A percentile compares a stretch with the other conserved stretches of the same genome.
phyloP scores from a whole-genome alignment of 352 stramenopile genomes.

The Globisporangium radiosum region DNA sequence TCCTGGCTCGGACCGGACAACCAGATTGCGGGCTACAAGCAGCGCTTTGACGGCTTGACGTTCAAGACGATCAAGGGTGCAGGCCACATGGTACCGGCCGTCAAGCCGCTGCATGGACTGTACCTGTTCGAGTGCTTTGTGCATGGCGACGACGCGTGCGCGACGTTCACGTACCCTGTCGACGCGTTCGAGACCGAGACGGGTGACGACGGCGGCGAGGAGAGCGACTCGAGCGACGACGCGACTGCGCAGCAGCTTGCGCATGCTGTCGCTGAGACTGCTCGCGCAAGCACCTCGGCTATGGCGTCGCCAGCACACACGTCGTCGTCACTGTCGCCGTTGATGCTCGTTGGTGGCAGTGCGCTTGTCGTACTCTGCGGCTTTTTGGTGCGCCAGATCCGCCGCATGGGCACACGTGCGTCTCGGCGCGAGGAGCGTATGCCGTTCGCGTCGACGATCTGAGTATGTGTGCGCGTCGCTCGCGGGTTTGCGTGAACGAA shows the following conservation, averaged over 20 bases:
- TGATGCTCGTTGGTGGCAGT: background rate
- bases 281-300: conserved; percentile 18
- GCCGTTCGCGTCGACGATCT: conserved; percentile 1
- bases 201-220: conserved; percentile 15
- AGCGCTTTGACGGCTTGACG: conserved; percentile 53
- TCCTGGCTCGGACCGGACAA: conserved; percentile 50
- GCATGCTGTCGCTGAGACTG: background rate
- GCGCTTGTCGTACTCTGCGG: background rate
- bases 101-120: conserved; percentile 55
- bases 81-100: conserved; percentile 82
- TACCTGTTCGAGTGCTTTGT: conserved; percentile 76
- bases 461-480: background rate
- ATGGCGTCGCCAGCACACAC: conserved; percentile 21
- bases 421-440: background rate
- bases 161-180: conserved; percentile 38
- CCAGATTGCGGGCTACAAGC: conserved; percentile 81
- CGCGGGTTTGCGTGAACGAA: too few species aligned
- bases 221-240: background rate
- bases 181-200: conserved; percentile 47
- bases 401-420: background rate
- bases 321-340: background rate
- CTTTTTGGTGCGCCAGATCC: background rate
- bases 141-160: conserved; percentile 41
- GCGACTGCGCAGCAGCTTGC: background rate
- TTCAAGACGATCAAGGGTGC: conserved; percentile 43